Conservation (phyloP, 2,329 filamentous ascomycete genomes). For the Ramularia endophylla region DNA sequence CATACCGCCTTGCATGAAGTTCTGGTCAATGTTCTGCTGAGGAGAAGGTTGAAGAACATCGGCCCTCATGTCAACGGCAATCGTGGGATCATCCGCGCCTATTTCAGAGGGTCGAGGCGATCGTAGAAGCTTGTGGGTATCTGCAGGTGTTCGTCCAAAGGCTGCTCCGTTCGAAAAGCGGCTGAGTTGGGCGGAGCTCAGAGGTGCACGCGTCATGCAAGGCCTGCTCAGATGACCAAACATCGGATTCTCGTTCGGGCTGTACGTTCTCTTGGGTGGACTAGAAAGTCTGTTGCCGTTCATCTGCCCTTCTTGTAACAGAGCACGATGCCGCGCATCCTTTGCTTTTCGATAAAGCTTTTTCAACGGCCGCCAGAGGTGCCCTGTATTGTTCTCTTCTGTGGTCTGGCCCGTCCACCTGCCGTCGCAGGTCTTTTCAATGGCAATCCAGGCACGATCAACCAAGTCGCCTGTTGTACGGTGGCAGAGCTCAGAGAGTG, state of each 20-base stretch:
- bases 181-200: constrained; percentile 30
- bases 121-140: constrained; percentile 29
- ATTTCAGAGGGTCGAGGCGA: constrained; percentile 23
- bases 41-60: constrained; percentile 8
- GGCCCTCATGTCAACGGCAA: constrained; percentile 5
- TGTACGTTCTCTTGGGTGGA: constrained; percentile 24
- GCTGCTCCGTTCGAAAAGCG: constrained; percentile 28
- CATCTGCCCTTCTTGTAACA: constrained; percentile 32
- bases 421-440: constrained; percentile 43
- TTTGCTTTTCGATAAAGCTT: constrained; percentile 56
- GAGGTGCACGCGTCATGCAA: constrained; percentile 25
- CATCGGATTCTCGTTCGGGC: constrained; percentile 31
- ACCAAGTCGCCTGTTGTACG: constrained; percentile 52
- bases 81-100: constrained; percentile 14
- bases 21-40: constrained; percentile 1
- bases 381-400: constrained; percentile 38
- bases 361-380: constrained; percentile 58
- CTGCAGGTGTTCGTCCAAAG: constrained; percentile 28
- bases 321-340: constrained; percentile 47
- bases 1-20: constrained; percentile 2
- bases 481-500: constrained; percentile 54
- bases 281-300: constrained; percentile 14
- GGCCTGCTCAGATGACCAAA: constrained; percentile 27
- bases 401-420: constrained; percentile 34
- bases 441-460: constrained; percentile 55